Base-by-base conservation (phyloP, 2,329 filamentous ascomycete species). In the Rosellinia necatrix region DNA sequence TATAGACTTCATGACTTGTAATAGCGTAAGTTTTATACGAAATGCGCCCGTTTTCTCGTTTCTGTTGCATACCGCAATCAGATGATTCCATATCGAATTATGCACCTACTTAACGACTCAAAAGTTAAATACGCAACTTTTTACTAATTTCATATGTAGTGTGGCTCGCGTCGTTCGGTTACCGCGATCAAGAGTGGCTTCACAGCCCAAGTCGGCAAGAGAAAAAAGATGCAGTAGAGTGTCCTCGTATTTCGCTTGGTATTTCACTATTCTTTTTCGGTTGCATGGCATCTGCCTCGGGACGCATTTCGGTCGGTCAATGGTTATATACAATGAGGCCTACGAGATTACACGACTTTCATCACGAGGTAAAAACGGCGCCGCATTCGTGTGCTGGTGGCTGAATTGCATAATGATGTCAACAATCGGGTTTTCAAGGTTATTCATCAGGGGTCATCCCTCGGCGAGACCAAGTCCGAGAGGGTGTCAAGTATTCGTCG, bases 161-260 rank as follows among this genome's bases (percentile, higher is more conserved):
- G 89, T 70, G 87, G 88, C 62, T 90, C 86, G 49, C 83, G 93
- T 77, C 89, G 92, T 74, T 92, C 87, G 71, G 93, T 97, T 74
- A 91, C 91, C 59, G 92, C 94, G 66, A 99, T 99, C 89, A 99
- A 99, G 88, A 96, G 92, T 60, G 94, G 94, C 92, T 99, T 99
- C 92, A 96, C 92, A 71, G 94, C 94, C 76, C 94, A 97, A 80
- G 90, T 99, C 76, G 94, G 94, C 75, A 97, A 97, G 89, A 89
- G 94, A 84, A 94, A 87, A 83, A 96, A 96, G 85, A 89, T 92
- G 81, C 85, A 91, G 43, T 56, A 52, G 40, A 15, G 7, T 40
- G 22, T 46, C 30, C 13, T 12, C n/a, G 29, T 40, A 10, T 24
- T 15, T 43, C 34, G n/a, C 41, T 55, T 49, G 25, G 32, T 19